Conservation (phyloP, 345 rosid genomes). For the Heritiera littoralis region DNA sequence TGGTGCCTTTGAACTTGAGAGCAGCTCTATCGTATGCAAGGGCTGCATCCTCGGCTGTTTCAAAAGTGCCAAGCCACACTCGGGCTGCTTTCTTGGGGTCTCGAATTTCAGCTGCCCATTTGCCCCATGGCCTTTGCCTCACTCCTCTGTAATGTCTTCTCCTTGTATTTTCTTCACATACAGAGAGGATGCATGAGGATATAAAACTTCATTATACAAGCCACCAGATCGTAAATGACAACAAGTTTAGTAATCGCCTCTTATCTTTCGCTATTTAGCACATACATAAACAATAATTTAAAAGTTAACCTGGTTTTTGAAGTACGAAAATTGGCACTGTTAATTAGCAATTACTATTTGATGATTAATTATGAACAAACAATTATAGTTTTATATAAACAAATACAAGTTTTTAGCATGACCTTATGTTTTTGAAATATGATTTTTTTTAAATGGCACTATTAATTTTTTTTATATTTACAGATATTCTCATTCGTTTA, state of each 20-base stretch:
- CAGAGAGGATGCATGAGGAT: not conserved
- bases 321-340: not conserved
- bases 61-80: slow-evolving; percentile 91
- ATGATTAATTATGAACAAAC: too few species aligned
- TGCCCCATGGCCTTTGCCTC: slow-evolving; percentile 97
- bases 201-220: not conserved
- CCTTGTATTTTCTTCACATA: slow-evolving; percentile 52
- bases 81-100: slow-evolving; percentile 79
- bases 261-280: not conserved
- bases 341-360: not conserved
- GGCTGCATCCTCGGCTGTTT: slow-evolving; percentile 89
- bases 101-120: slow-evolving; percentile 96
- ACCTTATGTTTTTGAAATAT: too few species aligned
- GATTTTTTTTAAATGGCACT: too few species aligned
- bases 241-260: not conserved
- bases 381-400: too few species aligned
- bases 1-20: slow-evolving; percentile 87
- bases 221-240: not conserved
- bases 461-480: too few species aligned
- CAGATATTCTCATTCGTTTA: too few species aligned
- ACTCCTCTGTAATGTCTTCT: slow-evolving; percentile 88
- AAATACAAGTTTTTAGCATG: too few species aligned
- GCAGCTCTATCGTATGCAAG: slow-evolving; percentile 89
- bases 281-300: not conserved
- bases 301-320: not conserved